phyloP scores from a whole-genome alignment of 1,284 basidiomycete genomes.

The Peniophora sp. region DNA sequence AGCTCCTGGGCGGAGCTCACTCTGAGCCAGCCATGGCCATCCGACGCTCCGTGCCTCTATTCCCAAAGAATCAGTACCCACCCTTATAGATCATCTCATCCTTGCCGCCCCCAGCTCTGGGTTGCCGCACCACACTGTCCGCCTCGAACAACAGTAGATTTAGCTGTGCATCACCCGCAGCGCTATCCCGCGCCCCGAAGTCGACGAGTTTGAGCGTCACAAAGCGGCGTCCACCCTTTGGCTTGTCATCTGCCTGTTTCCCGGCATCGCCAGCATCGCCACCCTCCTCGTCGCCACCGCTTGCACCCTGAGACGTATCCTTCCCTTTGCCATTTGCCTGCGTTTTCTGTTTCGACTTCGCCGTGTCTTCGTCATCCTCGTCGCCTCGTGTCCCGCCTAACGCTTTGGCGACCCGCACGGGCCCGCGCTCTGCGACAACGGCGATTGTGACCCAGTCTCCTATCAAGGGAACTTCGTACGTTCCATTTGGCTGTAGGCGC shows the following conservation, averaged over 20 bases:
- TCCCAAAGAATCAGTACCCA: too few relatives aligned
- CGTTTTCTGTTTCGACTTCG: slow-evolving; percentile 19
- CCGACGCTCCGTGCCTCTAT: too few relatives aligned
- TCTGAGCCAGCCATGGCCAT: too few relatives aligned
- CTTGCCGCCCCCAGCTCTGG: slow-evolving; percentile 33
- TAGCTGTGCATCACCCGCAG: slow-evolving; percentile 77
- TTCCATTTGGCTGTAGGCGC: slow-evolving; percentile 66
- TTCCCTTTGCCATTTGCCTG: slow-evolving; percentile 30
- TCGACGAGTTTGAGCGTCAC: slow-evolving; percentile 84
- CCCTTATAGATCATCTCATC: slow-evolving; percentile 70
- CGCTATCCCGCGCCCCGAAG: slow-evolving; percentile 56
- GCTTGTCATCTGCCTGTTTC: too few relatives aligned
- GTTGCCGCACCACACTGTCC: slow-evolving; percentile 55
- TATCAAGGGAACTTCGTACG: slow-evolving; percentile 85
- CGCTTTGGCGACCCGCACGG: slow-evolving; percentile 58
- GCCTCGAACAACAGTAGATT: slow-evolving; percentile 86
- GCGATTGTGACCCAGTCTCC: slow-evolving; percentile 91
- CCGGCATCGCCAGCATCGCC: neutral
- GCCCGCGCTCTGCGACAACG: slow-evolving; percentile 80
- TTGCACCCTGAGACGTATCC: slow-evolving; percentile 29
- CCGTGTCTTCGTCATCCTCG: slow-evolving; percentile 23
- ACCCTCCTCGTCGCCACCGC: slow-evolving; percentile 22
- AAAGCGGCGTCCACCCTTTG: slow-evolving; percentile 53
- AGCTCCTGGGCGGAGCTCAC: too few relatives aligned
- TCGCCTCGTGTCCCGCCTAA: slow-evolving; percentile 49